Evolutionary conservation across 2,329 filamentous ascomycete species (phyloP).

Genomic region (Sporothrix luriei): DNA sequence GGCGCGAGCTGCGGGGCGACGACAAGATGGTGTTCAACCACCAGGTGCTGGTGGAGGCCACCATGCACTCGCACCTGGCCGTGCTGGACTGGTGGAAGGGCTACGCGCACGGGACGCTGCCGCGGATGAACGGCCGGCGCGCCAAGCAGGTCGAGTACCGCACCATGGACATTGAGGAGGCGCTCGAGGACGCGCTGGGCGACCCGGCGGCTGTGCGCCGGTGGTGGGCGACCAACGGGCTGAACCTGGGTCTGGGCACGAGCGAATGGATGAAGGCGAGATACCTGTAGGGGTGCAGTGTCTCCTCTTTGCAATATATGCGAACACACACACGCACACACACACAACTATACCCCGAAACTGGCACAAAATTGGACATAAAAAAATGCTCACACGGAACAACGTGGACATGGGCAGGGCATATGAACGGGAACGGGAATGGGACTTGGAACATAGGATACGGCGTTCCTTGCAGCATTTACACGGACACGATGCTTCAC

Average conservation of each 20-base stretch:
- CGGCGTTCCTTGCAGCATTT: conserved; percentile 11
- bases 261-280: conserved; percentile 89
- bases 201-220: conserved; percentile 70
- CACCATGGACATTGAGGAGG: conserved; percentile 93
- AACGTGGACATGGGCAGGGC: not conserved
- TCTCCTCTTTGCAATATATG: not conserved
- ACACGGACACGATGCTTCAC: not conserved
- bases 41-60: conserved; percentile 71
- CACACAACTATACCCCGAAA: not conserved
- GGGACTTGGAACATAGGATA: not conserved
- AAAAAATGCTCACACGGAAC: conserved; percentile 1
- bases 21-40: conserved; percentile 46
- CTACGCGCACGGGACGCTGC: conserved; percentile 60
- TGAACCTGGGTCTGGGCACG: conserved; percentile 78
- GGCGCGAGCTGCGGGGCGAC: conserved; percentile 73
- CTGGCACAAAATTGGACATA: not conserved
- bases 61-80: conserved; percentile 79
- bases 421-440: not conserved
- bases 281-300: conserved; percentile 55
- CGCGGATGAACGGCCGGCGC: conserved; percentile 56
- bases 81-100: conserved; percentile 93
- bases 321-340: not conserved
- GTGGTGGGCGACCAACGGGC: conserved; percentile 87
- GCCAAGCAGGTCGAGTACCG: conserved; percentile 84
- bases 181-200: conserved; percentile 80